Evolutionary conservation across 768 basidiomycete genomes (phyloP).

Genomic region (Naganishia onofrii): DNA sequence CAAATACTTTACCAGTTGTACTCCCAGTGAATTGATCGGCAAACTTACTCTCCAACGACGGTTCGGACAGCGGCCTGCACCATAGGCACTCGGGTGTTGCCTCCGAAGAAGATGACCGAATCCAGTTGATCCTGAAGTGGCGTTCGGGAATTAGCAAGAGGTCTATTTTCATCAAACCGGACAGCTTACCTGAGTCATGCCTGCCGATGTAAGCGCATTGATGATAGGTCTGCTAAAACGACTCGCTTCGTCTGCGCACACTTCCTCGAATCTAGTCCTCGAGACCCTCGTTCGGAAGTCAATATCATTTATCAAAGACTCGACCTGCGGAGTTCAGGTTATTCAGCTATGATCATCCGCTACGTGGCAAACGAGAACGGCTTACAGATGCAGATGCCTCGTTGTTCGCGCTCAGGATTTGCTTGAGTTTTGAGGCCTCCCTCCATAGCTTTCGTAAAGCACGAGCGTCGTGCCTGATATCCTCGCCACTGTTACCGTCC

Average conservation of each 20-base stretch:
- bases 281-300: conserved; percentile 80
- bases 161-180: background rate
- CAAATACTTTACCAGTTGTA: background rate
- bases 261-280: conserved; percentile 72
- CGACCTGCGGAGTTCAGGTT: conserved; percentile 60
- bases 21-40: background rate
- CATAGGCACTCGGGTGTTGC: conserved; percentile 84
- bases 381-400: conserved; percentile 72
- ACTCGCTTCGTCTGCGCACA: conserved; percentile 64
- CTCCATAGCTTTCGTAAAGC: conserved; percentile 93
- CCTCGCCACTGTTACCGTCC: conserved; percentile 51
- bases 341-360: conserved; percentile 12
- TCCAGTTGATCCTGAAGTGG: conserved; percentile 66
- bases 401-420: conserved; percentile 85
- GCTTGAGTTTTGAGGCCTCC: conserved; percentile 86
- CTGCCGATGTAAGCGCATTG: conserved; percentile 68
- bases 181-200: conserved; percentile 60
- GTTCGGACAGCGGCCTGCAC: conserved; percentile 76
- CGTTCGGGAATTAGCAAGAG: conserved; percentile 19
- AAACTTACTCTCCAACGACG: conserved; percentile 63
- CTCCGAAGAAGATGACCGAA: conserved; percentile 90
- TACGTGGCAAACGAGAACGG: background rate
- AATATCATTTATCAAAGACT: conserved; percentile 82
- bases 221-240: conserved; percentile 69
- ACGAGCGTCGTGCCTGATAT: conserved; percentile 69